phyloP scores from a whole-genome alignment of 2,329 filamentous ascomycete genomes.

The Talaromyces sp. region DNA sequence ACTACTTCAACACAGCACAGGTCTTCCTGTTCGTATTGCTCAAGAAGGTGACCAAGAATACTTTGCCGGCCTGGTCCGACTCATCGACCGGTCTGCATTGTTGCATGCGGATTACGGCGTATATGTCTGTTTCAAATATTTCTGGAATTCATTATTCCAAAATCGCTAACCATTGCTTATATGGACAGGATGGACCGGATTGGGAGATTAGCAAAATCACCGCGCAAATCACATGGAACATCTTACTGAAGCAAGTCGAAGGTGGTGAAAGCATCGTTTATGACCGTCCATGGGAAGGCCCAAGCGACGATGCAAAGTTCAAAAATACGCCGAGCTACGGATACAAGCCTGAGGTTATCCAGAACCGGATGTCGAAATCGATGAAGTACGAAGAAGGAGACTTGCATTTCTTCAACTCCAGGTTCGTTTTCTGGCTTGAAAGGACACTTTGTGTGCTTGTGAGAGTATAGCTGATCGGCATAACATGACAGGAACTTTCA shows the following conservation, averaged over 20 bases:
- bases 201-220: not conserved
- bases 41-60: not conserved
- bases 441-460: no score
- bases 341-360: not conserved
- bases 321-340: not conserved
- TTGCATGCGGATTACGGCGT: not conserved
- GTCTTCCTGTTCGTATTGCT: not conserved
- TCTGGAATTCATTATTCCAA: no score
- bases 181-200: not conserved
- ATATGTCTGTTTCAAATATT: no score
- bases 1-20: no score
- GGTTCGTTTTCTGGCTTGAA: no score
- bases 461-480: no score
- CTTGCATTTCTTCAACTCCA: not conserved
- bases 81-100: not conserved
- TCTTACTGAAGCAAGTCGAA: not conserved
- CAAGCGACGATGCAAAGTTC: not conserved
- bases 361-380: not conserved
- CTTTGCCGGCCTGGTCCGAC: not conserved
- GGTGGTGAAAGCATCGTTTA: not conserved
- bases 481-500: not conserved
- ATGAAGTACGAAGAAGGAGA: not conserved
- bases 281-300: not conserved
- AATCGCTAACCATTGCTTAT: not conserved
- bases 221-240: not conserved